phyloP scores from a whole-genome alignment of 2,329 filamentous ascomycete species.

The Cercospora zeae-maydis region DNA sequence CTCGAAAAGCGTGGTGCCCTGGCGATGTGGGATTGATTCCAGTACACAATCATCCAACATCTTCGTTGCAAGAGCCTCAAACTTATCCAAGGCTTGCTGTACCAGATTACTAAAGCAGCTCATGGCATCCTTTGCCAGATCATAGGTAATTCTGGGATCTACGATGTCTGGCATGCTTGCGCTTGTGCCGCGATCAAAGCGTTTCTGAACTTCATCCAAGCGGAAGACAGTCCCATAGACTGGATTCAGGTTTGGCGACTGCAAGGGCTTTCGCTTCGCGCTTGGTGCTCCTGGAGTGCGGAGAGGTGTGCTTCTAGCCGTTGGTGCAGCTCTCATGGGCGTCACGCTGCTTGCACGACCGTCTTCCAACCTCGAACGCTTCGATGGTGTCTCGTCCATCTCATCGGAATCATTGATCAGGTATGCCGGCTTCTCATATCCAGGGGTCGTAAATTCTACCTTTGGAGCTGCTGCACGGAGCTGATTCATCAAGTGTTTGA shows the following conservation, averaged over 20 bases:
- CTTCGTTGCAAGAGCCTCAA: constrained; percentile 28
- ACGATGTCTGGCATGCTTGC: neutral
- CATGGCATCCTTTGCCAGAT: constrained; percentile 33
- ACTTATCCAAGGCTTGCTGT: constrained; percentile 29
- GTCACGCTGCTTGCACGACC: constrained; percentile 7
- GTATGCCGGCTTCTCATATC: constrained; percentile 19
- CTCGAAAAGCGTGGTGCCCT: constrained; percentile 32
- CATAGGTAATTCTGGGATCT: neutral
- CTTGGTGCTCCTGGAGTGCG: constrained; percentile 37
- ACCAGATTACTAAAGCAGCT: constrained; percentile 34
- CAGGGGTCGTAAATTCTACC: constrained; percentile 27
- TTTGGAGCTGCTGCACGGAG: constrained; percentile 34
- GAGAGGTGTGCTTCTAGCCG: constrained; percentile 17
- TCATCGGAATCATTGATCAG: constrained; percentile 24
- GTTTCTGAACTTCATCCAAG: constrained; percentile 1
- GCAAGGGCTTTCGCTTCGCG: neutral
- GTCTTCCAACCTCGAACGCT: constrained; percentile 35
- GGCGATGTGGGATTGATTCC: constrained; percentile 32
- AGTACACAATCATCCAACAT: constrained; percentile 23
- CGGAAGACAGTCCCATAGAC: neutral
- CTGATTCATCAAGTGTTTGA: constrained; percentile 51
- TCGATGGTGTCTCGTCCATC: constrained; percentile 25
- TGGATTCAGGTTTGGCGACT: neutral
- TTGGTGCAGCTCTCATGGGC: neutral
- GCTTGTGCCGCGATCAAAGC: neutral